Base-by-base conservation (phyloP, 306 rosid species). In the Canavalia ensiformis region DNA sequence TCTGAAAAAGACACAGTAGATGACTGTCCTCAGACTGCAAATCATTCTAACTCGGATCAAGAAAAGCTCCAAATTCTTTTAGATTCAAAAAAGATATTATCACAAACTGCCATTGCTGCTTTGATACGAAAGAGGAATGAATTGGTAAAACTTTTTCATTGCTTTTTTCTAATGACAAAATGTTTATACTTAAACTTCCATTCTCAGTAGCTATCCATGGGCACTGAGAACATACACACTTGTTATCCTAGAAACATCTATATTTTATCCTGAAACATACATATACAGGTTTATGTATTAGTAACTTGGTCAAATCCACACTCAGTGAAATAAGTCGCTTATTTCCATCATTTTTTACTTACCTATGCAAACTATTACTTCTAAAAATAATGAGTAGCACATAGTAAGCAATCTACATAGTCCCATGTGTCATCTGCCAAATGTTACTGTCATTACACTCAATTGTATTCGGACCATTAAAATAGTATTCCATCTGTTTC, bases 81-180 rank as follows among this genome's bases (percentile, higher is more conserved):
- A 73, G 89, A 84, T 77, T 88, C 89, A 13, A 88, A 87, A 69
- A 67, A 83, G 66, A 56, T 65, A 68, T 74, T 91, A 72, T 87
- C 92, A 54, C 77, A 73, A 78, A 82, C 92, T 78, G 94, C 95
- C 45, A 71, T 91, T 72, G 71, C 86, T 64, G 78, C 88, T 81
- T 85, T 91, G 77, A 85, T 73, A 33, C 78, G 82, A 56, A 88
- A 81, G 88, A 91, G 91, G 84, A 83, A 84, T 81, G 79, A 84
- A n/a, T 90, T 90, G 95, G 97, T 92, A 91, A 51, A 3, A 42
- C 25, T 50, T 72, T 28, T 56, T 75, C 58, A 8, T 76, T 9
- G 39, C 39, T 55, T 75, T 67, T 57, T 75, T 72, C 79, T 63
- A 56, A 4, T 56, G 37, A 62, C 64, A 83, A 63, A 77, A 33